phyloP scores from a whole-genome alignment of 2,329 filamentous ascomycete species.

The Phymatotrichopsis omnivora region DNA sequence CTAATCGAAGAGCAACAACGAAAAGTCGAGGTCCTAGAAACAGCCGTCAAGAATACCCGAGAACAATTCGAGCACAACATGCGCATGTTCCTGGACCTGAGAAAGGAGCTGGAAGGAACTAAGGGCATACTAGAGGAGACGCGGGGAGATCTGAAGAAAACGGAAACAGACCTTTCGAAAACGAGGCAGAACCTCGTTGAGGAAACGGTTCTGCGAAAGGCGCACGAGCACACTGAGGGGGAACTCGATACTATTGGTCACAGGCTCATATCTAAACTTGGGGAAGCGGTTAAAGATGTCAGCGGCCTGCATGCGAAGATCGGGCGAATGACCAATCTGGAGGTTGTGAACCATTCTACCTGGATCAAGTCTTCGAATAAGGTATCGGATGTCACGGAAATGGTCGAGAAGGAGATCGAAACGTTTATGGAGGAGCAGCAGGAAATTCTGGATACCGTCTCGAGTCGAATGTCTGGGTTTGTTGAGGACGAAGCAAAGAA shows the following conservation, averaged over 20 bases:
- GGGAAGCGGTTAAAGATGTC: slow-evolving; percentile 69
- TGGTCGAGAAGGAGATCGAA: slow-evolving; percentile 66
- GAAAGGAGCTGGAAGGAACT: slow-evolving; percentile 78
- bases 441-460: slow-evolving; percentile 56
- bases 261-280: slow-evolving; percentile 66
- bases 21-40: slow-evolving; percentile 85
- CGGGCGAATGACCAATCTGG: slow-evolving; percentile 71
- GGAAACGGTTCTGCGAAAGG: slow-evolving; percentile 68
- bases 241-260: slow-evolving; percentile 63
- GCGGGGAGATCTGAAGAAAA: slow-evolving; percentile 43
- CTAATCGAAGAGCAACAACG: slow-evolving; percentile 85
- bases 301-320: slow-evolving; percentile 77
- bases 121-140: slow-evolving; percentile 65
- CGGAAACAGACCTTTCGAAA: slow-evolving; percentile 68
- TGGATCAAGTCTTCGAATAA: slow-evolving; percentile 70
- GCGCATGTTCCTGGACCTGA: slow-evolving; percentile 75
- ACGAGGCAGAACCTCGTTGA: slow-evolving; percentile 68
- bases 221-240: slow-evolving; percentile 75
- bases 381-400: slow-evolving; percentile 63
- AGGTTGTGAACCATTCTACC: slow-evolving; percentile 62
- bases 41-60: slow-evolving; percentile 81
- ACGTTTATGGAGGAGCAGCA: slow-evolving; percentile 59
- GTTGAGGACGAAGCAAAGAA: slow-evolving; percentile 64
- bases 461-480: slow-evolving; percentile 63
- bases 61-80: slow-evolving; percentile 84